Base-by-base conservation (phyloP, 176 grass and related monocot species). In the Rhynchospora breviuscula region DNA sequence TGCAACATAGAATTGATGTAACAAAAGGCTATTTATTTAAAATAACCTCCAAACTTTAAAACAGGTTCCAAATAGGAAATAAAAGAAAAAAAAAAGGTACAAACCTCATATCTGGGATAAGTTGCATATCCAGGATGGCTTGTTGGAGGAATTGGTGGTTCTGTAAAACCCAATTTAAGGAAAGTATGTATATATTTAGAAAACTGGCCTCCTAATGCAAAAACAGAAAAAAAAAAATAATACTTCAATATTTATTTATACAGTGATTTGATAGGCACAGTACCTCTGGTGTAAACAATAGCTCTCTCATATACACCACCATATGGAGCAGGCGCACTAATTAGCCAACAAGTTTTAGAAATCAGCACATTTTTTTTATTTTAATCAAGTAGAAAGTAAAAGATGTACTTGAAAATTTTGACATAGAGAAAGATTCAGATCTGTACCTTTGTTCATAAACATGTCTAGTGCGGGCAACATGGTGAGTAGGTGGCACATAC, bases 51-150 rank as follows among this genome's bases (percentile, higher is more conserved):
- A 67, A 67, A 66, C 7, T 43, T 67, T 40, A 43, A 13, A 17
- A 67, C 31, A 67, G 14, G 40, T 67, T 43, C 31, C 14, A 2
- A 53, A 75, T 14, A 53, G 19, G 52, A 22, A 53, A 26, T 75
- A 46, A 52, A 75, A 75, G 47, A 53, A 75, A 29, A 29, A 29
- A 29, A 40, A 68, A 18, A 8, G 21, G 45, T 66, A 67, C 59
- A 82, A 82, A 82, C 80, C 80, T 82, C 21, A 67, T 82, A 82
- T 63, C 33, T 46, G 23, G 80, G 60, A 82, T 63, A 51, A 47
- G 58, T 51, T 9, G 31, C 62, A 66, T 54, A 67, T 67, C 62
- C 80, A 82, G 80, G 80, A 82, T 52, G 62, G 10, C 21, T 82
- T 54, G 61, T 67, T 35, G 22, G 80, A 51, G 62, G 80, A 67